Evolutionary conservation across 1,284 basidiomycete species (phyloP), one percentile per base, ranked within the genome.

Genomic region (Ceratorhiza oryzae-sativae): DNA sequence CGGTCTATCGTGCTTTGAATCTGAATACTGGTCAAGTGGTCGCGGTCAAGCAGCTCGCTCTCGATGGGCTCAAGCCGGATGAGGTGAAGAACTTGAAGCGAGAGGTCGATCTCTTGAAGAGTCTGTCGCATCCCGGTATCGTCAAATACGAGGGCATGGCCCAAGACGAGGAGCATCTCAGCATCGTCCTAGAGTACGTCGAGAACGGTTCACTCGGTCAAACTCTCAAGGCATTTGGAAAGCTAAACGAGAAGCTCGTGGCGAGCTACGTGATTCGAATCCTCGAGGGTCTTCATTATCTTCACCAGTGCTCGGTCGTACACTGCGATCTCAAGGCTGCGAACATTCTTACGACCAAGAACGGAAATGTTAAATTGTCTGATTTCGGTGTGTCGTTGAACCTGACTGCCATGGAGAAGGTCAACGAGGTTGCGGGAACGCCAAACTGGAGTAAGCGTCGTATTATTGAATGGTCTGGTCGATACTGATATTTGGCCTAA

Each of bases 301-400:
- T 97, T 13, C 94, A 97, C 80, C 83, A 84, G 75, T 88, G 88
- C 78, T 62, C 75, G 72, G 91, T 93, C 71, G 91, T 93, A 13
- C 91, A 93, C 77, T 93, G 95, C 78, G 97, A 99, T 81, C 90
- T 98, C 80, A 99, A 99, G 82, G 96, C 97, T 1, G 97, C 97
- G 71, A 99, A 98, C 80, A 98, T 99, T 79, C 87, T 99, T 48
- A 98, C 97, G 63, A 98, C 97, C 73, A 94, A 95, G 82, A 94
- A 91, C 72, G 97, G 97, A 39, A 98, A 99, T 79, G 93, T 98
- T 81, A 99, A 99, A 82, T 86, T 99, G 12, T 96, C 97, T 39
- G 97, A 99, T 81, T 98, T 99, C 81, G 97, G 97, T 73, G 93
- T 99, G 13, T 98, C 96, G n/a, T 92, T 98, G 63, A 98, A 97